Conservation (phyloP, 2,329 filamentous ascomycete species). For the Neofusicoccum cordaticola region DNA sequence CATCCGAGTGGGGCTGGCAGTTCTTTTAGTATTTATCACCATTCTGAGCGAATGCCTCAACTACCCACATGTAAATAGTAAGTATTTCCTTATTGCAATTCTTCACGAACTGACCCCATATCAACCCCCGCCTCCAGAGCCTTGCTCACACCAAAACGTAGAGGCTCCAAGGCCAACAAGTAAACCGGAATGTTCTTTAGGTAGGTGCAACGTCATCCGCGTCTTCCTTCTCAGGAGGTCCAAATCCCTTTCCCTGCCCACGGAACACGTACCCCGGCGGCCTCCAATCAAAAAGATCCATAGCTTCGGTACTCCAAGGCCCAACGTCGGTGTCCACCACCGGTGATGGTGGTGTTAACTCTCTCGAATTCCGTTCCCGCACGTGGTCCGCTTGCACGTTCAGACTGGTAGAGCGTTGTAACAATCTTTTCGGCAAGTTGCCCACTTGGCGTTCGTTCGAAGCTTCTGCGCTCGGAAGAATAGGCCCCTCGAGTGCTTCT, state of each 20-base stretch:
- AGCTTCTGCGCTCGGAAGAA: not conserved
- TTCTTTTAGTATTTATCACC: too few relatives aligned
- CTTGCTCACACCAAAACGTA: too few relatives aligned
- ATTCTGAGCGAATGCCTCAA: too few relatives aligned
- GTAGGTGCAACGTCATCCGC: not conserved
- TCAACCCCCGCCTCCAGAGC: too few relatives aligned
- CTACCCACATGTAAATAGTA: too few relatives aligned
- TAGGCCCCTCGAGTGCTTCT: not conserved
- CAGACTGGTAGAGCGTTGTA: slow-evolving; percentile 1
- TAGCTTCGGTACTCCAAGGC: slow-evolving; percentile 67
- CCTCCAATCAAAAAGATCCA: slow-evolving; percentile 63
- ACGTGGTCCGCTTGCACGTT: not conserved
- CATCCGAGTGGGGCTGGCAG: too few relatives aligned
- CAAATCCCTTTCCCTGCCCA: slow-evolving; percentile 14
- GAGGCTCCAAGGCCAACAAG: too few relatives aligned
- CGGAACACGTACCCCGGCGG: slow-evolving; percentile 41
- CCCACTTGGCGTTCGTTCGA: not conserved
- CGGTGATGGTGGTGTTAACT: slow-evolving; percentile 36
- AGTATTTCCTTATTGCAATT: too few relatives aligned
- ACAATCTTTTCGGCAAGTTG: not conserved
- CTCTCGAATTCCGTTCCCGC: slow-evolving; percentile 23
- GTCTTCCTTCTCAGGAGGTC: not conserved
- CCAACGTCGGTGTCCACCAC: slow-evolving; percentile 56
- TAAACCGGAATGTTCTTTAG: not conserved
- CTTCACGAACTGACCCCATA: too few relatives aligned